phyloP scores from a whole-genome alignment of 208 protist genomes.

The Crithidia bombi region DNA sequence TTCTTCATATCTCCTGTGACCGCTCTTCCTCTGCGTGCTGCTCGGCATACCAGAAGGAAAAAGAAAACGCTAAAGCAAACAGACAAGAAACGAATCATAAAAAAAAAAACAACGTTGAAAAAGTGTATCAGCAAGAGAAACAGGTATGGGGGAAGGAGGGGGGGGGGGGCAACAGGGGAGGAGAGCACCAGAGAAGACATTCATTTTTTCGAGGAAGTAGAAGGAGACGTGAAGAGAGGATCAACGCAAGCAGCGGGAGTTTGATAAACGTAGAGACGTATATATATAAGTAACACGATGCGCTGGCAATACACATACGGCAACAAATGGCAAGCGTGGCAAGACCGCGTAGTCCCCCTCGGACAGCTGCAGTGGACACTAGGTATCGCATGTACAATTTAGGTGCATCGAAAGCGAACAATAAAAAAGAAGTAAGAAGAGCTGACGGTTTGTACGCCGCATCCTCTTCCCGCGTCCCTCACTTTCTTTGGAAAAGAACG shows the following conservation, averaged over 20 bases:
- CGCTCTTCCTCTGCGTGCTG: neutral
- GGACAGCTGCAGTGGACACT: too few relatives aligned
- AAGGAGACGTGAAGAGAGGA: too few relatives aligned
- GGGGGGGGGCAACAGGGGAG: neutral
- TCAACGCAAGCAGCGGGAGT: constrained; percentile 9
- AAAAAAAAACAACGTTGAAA: constrained; percentile 7
- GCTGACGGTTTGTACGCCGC: constrained; percentile 5
- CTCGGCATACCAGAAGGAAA: neutral
- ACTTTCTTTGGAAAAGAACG: neutral
- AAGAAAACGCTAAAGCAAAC: too few relatives aligned
- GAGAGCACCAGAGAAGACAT: constrained; percentile 3
- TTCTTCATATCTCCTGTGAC: too few relatives aligned
- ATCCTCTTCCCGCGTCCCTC: constrained; percentile 8
- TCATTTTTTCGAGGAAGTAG: constrained; percentile 16
- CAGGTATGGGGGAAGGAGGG: neutral
- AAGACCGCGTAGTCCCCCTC: too few relatives aligned
- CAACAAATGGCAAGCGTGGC: too few relatives aligned
- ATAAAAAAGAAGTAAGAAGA: neutral
- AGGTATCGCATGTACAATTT: neutral
- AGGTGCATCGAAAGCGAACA: neutral
- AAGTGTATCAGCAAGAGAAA: neutral
- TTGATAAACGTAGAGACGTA: neutral
- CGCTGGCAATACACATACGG: too few relatives aligned
- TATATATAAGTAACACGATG: neutral
- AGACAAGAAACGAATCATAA: too few relatives aligned